Evolutionary conservation across 1,284 basidiomycete species (phyloP), one percentile per base, ranked within the genome.

Genomic region (Ceratobasidium sp.): DNA sequence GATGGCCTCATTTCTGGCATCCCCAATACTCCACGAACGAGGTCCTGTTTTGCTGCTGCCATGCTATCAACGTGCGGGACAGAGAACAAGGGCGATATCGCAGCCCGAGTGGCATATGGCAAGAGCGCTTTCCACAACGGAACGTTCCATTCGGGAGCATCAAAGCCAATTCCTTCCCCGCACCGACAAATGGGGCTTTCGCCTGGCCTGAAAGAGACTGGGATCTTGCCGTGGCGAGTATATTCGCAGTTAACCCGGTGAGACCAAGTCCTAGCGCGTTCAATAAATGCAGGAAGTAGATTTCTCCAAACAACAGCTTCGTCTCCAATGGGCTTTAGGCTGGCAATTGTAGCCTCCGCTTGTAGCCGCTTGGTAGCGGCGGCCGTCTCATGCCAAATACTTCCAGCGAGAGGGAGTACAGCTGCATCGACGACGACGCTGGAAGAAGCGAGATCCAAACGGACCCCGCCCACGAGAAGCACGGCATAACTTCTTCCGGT

Each of bases 201-300:
- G 11, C 46, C 29, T 6, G 3, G 3, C 24, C 37, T 24, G 9
- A 39, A 1, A 0, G 69, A 49, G 1, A 72, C 29, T 7, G 69
- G 69, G 6, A 72, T 27, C 9, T 16, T 2, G 46, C 46, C 56
- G 0, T 27, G 7, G n/a, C 31, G 7, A 1, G 16, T 22, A 29
- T 72, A 72, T 27, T 72, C 69, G 56, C 69, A 72, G 8, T 49
- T 61, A 6, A 43, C 29, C 11, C 16, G 24, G n/a, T 72, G 69
- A 13, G 8, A 22, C 69, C 69, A 72, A 7, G 69, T 72, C 19
- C 69, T 27, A 13, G 29, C 46, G 9, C 69, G 41, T 31, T 72
- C 69, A 24, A 61, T 43, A 39, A 31, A 72, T 1, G 56, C 69
- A 27, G 69, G 69, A 31, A 72, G 19, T 14, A 72, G 19, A 22